Evolutionary conservation across 768 basidiomycete genomes (phyloP), one percentile per base, ranked within the genome.

Genomic region (Xerocomellus amylosporus): DNA sequence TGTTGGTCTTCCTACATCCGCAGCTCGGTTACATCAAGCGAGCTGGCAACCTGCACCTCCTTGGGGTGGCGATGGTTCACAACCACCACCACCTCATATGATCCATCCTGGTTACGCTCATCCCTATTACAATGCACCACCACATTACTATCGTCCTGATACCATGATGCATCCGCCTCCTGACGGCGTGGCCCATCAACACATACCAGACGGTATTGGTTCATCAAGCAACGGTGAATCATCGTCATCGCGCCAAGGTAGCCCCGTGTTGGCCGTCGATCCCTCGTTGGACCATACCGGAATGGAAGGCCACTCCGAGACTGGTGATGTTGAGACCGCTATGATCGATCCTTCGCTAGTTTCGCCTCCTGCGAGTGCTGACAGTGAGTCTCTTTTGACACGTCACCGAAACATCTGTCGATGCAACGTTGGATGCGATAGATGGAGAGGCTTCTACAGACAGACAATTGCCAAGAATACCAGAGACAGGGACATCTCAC

Each of bases 1-100:
- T 6, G 67, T 77, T 33, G 75, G 71, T 28, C 73, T 80, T 39
- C 84, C 84, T 22, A 83, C 81, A 5, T 84, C 83, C 33, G 76
- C 81, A 9, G 71, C 81, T 5, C 71, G 82, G 47, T 58, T 77
- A 47, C 74, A 78, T 58, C 65, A 72, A 46, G 65, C 76, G 40
- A 74, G 67, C 53, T 82, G 75, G 79, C 67, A 67, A 19, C 70
- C 65, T 56, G 67, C 77, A 28, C 72, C 75, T 41, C 65, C 59
- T 33, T 66, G 65, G 65, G 51, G 46, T 14, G 51, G 33, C 66
- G 77, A 56, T 74, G 77, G 79, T 55, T 62, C 65, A 62, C 63
- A 69, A 64, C 67, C 58, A 60, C 63, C 71, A 2, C 64, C 73
- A 22, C 68, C 67, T 20, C 72, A 62, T 10, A 54, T 65, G 45